A percentile compares a stretch with the other conserved stretches of the same genome.
Evolutionary conservation across 1,139 yeast genomes (phyloP).

Genomic region (Sugiyamaella castrensis): DNA sequence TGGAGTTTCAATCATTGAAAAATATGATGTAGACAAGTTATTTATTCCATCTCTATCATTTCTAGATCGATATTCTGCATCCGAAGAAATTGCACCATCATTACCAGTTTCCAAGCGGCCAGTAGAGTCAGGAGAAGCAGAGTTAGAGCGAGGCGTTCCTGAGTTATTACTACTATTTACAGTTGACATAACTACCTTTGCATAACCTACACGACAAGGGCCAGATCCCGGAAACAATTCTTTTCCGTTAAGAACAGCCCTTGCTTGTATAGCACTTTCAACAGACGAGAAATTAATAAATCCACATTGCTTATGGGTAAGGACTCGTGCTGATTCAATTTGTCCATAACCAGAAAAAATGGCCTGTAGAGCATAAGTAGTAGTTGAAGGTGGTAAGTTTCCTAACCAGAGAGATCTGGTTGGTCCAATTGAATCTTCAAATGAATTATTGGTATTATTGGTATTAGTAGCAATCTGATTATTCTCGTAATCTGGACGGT

Average conservation of each 20-base stretch:
- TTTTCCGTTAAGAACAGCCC: constrained; percentile 71
- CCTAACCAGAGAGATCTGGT: constrained; percentile 75
- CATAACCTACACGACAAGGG: constrained; percentile 42
- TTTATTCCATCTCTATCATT: not conserved
- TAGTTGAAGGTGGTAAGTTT: constrained; percentile 59
- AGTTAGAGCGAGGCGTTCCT: constrained; percentile 2
- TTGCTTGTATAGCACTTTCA: constrained; percentile 76
- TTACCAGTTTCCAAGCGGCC: not conserved
- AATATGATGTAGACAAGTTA: constrained; percentile 12
- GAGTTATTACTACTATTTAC: not conserved
- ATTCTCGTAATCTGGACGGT: constrained; percentile 4
- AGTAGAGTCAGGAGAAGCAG: constrained; percentile 12
- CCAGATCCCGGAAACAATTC: constrained; percentile 72
- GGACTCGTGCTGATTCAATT: constrained; percentile 56
- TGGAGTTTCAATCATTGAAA: constrained; percentile 20
- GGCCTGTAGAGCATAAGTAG: constrained; percentile 45
- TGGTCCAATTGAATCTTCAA: constrained; percentile 32
- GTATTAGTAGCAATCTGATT: not conserved
- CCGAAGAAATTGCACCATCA: not conserved
- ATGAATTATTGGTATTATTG: not conserved
- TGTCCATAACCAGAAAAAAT: constrained; percentile 54
- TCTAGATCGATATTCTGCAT: constrained; percentile 1
- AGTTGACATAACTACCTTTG: constrained; percentile 25
- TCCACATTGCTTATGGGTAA: constrained; percentile 54
- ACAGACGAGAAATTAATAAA: constrained; percentile 68